Evolutionary conservation across 495 filamentous ascomycete genomes (phyloP).

Genomic region (Penicillium herquei): DNA sequence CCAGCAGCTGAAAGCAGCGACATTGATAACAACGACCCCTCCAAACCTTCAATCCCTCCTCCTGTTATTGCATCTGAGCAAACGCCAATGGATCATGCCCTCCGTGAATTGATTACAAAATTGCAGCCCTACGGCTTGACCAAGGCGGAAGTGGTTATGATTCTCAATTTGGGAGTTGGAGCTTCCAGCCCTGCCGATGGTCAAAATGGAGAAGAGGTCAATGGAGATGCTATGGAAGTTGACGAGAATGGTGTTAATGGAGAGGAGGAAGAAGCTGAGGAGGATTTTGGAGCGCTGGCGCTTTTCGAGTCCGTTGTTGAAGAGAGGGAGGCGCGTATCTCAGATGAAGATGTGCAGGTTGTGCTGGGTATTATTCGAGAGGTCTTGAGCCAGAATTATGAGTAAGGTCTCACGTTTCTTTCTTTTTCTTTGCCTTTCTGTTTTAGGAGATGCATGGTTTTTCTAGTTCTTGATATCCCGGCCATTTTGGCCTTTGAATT

Average conservation of each 20-base stretch:
- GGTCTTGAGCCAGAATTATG: conserved; percentile 27
- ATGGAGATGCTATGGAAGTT: conserved; percentile 26
- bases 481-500: not conserved
- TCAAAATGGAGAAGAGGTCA: conserved; percentile 12
- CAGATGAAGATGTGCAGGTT: conserved; percentile 33
- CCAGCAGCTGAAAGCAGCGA: conserved; percentile 12
- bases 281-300: conserved; percentile 39
- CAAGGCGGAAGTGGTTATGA: conserved; percentile 65
- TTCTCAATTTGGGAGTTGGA: conserved; percentile 56
- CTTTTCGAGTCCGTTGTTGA: conserved; percentile 45
- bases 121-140: conserved; percentile 52
- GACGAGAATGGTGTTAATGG: conserved; percentile 23
- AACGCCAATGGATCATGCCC: conserved; percentile 37
- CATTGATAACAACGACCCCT: conserved; percentile 9
- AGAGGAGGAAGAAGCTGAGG: conserved; percentile 26
- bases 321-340: conserved; percentile 41
- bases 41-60: not conserved
- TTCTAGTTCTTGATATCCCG: conserved; percentile 10
- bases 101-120: conserved; percentile 38
- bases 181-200: conserved; percentile 9
- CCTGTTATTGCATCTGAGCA: conserved; percentile 10
- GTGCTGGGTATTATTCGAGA: conserved; percentile 39
- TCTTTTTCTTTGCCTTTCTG: not conserved
- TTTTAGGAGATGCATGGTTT: not conserved
- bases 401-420: no score